Evolutionary conservation across 768 basidiomycete genomes (phyloP).

Genomic region (Suillus hirtellus): DNA sequence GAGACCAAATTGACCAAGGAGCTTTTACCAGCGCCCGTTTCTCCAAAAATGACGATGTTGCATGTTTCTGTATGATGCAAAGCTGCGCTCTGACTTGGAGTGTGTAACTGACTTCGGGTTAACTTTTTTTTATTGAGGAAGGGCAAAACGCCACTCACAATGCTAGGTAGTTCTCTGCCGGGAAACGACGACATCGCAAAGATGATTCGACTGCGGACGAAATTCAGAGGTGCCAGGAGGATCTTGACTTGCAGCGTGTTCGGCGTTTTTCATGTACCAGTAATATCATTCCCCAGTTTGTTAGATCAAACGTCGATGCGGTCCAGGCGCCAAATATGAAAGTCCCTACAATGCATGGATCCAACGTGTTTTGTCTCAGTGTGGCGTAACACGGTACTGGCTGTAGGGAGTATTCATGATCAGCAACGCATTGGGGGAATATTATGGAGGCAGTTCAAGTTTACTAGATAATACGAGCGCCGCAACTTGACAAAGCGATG

Average conservation of each 20-base stretch:
- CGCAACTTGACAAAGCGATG: neutral
- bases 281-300: neutral
- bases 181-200: neutral
- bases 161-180: neutral
- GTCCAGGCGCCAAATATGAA: neutral
- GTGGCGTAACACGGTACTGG: neutral
- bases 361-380: neutral
- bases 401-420: neutral
- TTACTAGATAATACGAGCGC: neutral
- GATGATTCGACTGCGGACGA: neutral
- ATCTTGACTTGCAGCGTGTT: neutral
- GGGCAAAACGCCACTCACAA: neutral
- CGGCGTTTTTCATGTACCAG: neutral
- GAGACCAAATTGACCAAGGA: conserved; percentile 31
- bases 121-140: neutral
- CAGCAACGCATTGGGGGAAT: neutral
- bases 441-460: neutral
- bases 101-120: neutral
- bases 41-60: conserved; percentile 31
- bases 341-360: neutral
- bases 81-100: neutral
- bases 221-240: neutral
- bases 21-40: conserved; percentile 32
- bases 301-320: neutral
- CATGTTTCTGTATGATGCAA: conserved; percentile 7